phyloP scores from a whole-genome alignment of 179 eudicot species.

The Heliamphora ciliata region DNA sequence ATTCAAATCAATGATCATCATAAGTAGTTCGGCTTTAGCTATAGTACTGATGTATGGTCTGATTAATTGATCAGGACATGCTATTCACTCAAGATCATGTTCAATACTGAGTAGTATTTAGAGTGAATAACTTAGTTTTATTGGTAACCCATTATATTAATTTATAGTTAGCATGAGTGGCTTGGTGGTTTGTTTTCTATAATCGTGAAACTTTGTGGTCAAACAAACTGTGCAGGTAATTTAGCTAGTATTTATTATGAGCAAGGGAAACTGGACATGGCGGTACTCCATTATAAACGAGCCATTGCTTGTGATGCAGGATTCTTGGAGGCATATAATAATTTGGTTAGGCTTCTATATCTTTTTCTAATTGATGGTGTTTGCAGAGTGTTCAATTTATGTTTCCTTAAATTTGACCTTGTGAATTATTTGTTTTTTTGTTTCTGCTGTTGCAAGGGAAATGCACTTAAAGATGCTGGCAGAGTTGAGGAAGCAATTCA shows the following conservation, averaged over 20 bases:
- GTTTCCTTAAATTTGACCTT: neutral
- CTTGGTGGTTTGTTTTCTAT: neutral
- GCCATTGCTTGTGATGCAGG: constrained; percentile 80
- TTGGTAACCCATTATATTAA: neutral
- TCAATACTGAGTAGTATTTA: neutral
- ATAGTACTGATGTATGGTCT: neutral
- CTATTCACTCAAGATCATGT: neutral
- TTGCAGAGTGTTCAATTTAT: neutral
- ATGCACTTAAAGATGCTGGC: constrained; percentile 88
- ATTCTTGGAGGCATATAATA: constrained; percentile 91
- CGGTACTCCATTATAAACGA: constrained; percentile 70
- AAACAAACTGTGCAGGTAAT: constrained; percentile 50
- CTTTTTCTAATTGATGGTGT: neutral
- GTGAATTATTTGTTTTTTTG: constrained; percentile 12
- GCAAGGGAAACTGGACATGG: constrained; percentile 89
- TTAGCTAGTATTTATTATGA: constrained; percentile 77
- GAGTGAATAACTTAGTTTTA: neutral
- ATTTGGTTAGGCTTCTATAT: constrained; percentile 47
- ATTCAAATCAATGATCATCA: neutral
- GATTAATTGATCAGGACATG: neutral
- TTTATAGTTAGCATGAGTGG: neutral
- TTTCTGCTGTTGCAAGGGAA: constrained; percentile 46
- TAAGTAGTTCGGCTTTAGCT: neutral
- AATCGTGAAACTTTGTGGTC: neutral
- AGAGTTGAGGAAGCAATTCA: constrained; percentile 80